Evolutionary conservation across 164 flowering plant species (phyloP).

Genomic region (Chimonanthus salicifolius): DNA sequence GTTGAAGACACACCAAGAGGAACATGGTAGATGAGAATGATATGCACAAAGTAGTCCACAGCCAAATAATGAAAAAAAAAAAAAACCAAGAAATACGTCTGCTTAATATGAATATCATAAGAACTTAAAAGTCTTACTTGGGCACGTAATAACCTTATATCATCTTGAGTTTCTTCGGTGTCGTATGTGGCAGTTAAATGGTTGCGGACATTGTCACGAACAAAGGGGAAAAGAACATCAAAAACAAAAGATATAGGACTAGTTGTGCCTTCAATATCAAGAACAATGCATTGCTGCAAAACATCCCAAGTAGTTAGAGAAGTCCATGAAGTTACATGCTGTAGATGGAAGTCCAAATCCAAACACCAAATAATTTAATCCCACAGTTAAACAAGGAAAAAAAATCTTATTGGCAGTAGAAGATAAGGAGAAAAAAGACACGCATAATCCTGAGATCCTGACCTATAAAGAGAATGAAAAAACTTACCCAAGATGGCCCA

Average conservation of each 20-base stretch:
- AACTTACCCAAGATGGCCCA: constrained; percentile 37
- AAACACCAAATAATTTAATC: background rate
- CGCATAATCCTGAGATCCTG: background rate
- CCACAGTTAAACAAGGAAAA: background rate
- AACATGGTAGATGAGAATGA: no score
- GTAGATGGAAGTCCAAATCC: background rate
- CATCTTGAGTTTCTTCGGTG: constrained; percentile 81
- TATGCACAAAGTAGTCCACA: background rate
- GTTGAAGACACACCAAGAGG: no score
- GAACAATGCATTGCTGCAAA: constrained; percentile 87
- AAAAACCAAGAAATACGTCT: no score
- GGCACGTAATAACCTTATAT: constrained; percentile 64
- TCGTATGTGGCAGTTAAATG: constrained; percentile 75
- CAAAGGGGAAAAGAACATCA: constrained; percentile 96
- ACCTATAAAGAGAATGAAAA: background rate
- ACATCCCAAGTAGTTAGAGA: background rate
- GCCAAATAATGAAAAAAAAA: background rate
- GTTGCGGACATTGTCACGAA: constrained; percentile 81
- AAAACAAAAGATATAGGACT: constrained; percentile 94
- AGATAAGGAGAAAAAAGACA: background rate
- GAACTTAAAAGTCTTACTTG: constrained; percentile 49
- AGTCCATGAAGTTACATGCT: background rate
- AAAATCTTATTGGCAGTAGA: background rate
- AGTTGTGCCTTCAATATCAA: constrained; percentile 98
- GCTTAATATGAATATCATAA: no score